Base-by-base conservation (phyloP, 257 asterid genomes). In the Ilex aquifolium region DNA sequence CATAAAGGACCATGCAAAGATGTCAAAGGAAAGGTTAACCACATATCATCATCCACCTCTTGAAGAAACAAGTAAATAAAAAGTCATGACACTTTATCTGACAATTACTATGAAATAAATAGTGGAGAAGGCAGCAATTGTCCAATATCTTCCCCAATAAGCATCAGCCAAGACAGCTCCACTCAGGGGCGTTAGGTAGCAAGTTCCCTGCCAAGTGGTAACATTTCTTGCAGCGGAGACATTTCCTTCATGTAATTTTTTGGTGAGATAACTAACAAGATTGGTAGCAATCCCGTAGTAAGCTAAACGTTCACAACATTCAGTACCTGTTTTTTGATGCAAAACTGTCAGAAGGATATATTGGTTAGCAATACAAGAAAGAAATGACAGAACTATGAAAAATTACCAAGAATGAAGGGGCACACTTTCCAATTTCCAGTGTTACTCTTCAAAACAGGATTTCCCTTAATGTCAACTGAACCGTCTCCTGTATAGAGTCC, bases 391-490 rank as follows among this genome's bases (percentile, higher is more conserved):
- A 15, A 7, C 2, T 6, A 53, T 5, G 30, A 17, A 2, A 16
- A 50, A 31, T 32, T 77, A 89, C 99, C 97, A 46, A 93, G 85
- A 81, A 90, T 93, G 63, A 85, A 90, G 51, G 97, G 99, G 56
- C 97, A 90, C 15, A 97, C 99, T 78, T 82, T 84, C 99, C 99
- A 93, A 74, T 85, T 93, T 62, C 97, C 99, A 31, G 99, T 93
- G 66, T 82, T 80, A 66, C 87, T 82, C 86, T 90, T 93, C 62
- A 87, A 50, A 74, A 90, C 96, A 60, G 82, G 97, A 65, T 84
- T 82, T 65, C 99, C 99, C 76, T 87, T 84, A 65, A 84, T 62
- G 83, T 90, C 99, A 64, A 90, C 97, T 12, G 99, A 93, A 69
- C 99, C 99, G 78, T 90, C 97, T 60, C 97, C 96, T 6, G 97